Conservation (phyloP, 2,329 filamentous ascomycete species). For the Exophiala dermatitidis region DNA sequence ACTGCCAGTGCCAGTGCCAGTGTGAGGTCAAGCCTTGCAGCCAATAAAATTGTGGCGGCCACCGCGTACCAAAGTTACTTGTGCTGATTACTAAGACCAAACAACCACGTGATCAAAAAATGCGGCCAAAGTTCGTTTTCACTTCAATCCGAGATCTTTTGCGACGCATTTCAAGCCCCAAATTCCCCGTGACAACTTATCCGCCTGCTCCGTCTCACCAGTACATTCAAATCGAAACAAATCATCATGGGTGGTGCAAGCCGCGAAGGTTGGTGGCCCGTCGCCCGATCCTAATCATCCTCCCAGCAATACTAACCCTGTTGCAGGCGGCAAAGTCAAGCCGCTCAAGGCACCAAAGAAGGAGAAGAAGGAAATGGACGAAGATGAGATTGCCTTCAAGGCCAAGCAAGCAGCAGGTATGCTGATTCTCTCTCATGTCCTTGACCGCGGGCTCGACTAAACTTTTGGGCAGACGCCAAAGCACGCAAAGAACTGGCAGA, state of each 20-base stretch:
- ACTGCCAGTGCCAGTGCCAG: too few species aligned
- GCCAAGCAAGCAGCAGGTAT: constrained; percentile 79
- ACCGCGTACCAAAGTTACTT: too few species aligned
- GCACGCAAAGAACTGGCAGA: constrained; percentile 76
- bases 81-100: neutral
- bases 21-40: too few species aligned
- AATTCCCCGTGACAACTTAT: too few species aligned
- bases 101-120: neutral
- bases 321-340: constrained; percentile 70
- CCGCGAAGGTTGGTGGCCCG: constrained; percentile 52
- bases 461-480: constrained; percentile 59
- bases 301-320: constrained; percentile 9
- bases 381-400: constrained; percentile 75
- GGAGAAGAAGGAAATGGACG: constrained; percentile 71
- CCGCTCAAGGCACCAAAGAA: constrained; percentile 87
- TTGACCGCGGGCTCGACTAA: constrained; percentile 1
- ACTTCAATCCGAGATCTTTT: too few species aligned
- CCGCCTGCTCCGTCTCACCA: too few species aligned
- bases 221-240: neutral
- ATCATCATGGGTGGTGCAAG: constrained; percentile 56
- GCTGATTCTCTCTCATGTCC: constrained; percentile 30
- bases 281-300: too few species aligned
- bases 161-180: too few species aligned
- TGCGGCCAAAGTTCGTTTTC: neutral
- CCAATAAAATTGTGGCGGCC: too few species aligned